Conservation (phyloP, 2,329 filamentous ascomycete species). For the Akanthomyces dipterigenus region DNA sequence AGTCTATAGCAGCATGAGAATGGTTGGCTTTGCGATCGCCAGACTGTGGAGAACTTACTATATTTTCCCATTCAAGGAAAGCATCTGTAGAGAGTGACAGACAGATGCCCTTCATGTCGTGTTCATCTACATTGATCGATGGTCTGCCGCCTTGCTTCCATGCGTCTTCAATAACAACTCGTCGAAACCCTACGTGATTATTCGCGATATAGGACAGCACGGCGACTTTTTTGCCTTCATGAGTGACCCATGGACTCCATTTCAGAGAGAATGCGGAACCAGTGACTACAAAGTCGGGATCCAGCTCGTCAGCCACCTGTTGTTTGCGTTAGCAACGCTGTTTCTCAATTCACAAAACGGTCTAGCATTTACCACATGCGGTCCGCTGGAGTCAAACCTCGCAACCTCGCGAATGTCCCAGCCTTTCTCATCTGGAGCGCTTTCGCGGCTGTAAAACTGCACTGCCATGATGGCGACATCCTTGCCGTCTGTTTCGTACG, state of each 20-base stretch:
- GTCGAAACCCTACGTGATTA: slow-evolving; percentile 50
- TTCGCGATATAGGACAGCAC: slow-evolving; percentile 44
- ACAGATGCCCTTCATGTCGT: slow-evolving; percentile 43
- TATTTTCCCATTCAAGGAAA: slow-evolving; percentile 50
- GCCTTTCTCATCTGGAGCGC: slow-evolving; percentile 22
- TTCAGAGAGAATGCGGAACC: slow-evolving; percentile 44
- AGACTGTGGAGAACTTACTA: slow-evolving; percentile 27
- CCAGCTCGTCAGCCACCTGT: slow-evolving; percentile 26
- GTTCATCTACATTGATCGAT: slow-evolving; percentile 30
- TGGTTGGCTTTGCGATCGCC: not conserved
- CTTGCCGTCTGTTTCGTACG: slow-evolving; percentile 43
- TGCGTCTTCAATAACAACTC: slow-evolving; percentile 33
- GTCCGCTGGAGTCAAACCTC: slow-evolving; percentile 41
- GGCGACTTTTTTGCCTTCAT: slow-evolving; percentile 29
- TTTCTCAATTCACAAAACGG: not conserved
- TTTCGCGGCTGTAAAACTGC: slow-evolving; percentile 28
- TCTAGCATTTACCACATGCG: slow-evolving; percentile 28
- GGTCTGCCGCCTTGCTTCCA: slow-evolving; percentile 32
- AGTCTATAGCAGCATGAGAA: slow-evolving; percentile 27
- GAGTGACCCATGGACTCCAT: slow-evolving; percentile 47
- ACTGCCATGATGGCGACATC: slow-evolving; percentile 47
- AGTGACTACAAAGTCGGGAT: slow-evolving; percentile 43
- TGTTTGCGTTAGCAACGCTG: not conserved
- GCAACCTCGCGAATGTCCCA: slow-evolving; percentile 47
- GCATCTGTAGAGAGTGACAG: slow-evolving; percentile 44